Evolutionary conservation across 192 early-diverging fungal species (phyloP).

Genomic region (Mortierella hygrophila): DNA sequence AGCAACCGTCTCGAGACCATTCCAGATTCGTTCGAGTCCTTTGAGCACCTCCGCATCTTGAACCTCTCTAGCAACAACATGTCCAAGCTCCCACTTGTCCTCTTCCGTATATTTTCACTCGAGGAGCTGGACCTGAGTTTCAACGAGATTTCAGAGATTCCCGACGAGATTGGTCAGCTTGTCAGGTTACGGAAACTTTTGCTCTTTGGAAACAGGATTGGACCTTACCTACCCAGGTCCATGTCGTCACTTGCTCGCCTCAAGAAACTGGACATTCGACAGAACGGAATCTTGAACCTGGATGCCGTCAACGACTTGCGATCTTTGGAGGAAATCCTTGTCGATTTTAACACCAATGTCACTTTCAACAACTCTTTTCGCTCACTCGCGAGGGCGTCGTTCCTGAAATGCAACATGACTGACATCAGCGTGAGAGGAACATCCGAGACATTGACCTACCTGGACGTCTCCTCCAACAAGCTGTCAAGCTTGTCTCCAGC

Average conservation of each 20-base stretch:
- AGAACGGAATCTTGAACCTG: slow-evolving; percentile 82
- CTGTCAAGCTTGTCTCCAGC: slow-evolving; percentile 73
- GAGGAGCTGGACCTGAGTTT: slow-evolving; percentile 84
- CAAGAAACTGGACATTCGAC: slow-evolving; percentile 82
- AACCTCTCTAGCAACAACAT: slow-evolving; percentile 89
- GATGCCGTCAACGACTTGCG: slow-evolving; percentile 68
- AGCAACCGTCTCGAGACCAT: slow-evolving; percentile 83
- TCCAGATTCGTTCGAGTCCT: slow-evolving; percentile 72
- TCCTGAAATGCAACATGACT: slow-evolving; percentile 79
- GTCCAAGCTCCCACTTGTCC: slow-evolving; percentile 70
- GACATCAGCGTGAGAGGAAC: slow-evolving; percentile 69
- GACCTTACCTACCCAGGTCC: slow-evolving; percentile 74
- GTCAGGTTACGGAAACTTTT: slow-evolving; percentile 68
- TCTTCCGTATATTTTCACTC: slow-evolving; percentile 72
- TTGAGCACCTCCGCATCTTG: slow-evolving; percentile 71
- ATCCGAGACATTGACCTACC: slow-evolving; percentile 46
- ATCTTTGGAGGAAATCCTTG: slow-evolving; percentile 71
- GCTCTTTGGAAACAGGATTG: slow-evolving; percentile 83
- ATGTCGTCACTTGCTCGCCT: slow-evolving; percentile 72
- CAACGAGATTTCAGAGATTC: slow-evolving; percentile 83
- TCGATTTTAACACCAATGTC: slow-evolving; percentile 81
- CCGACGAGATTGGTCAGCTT: slow-evolving; percentile 79
- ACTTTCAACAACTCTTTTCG: slow-evolving; percentile 71
- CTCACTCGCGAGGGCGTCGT: slow-evolving; percentile 66
- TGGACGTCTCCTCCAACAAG: slow-evolving; percentile 78